Evolutionary conservation across 192 early-diverging fungal genomes (phyloP).

Genomic region (Phycomyces blakesleeanus): DNA sequence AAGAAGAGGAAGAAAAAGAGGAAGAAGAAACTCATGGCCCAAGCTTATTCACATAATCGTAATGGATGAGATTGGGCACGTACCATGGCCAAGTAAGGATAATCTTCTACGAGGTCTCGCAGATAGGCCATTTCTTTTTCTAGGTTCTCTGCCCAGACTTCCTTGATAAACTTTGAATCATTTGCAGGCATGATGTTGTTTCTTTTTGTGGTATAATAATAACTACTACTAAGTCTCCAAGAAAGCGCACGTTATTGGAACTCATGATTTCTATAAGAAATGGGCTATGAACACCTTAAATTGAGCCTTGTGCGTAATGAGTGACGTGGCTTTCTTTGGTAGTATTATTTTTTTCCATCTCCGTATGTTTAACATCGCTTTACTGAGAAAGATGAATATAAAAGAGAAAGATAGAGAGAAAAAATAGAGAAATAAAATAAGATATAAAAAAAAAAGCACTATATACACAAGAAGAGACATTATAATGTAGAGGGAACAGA

Average conservation of each 20-base stretch:
- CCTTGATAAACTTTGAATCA: slow-evolving; percentile 59
- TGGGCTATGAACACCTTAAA: background rate
- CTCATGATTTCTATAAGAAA: background rate
- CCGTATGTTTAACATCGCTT: background rate
- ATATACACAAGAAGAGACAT: too few relatives aligned
- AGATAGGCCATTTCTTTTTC: slow-evolving; percentile 90
- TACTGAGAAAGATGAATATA: background rate
- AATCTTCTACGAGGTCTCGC: slow-evolving; percentile 83
- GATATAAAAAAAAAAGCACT: too few relatives aligned
- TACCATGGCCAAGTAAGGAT: slow-evolving; percentile 97
- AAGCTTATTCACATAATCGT: background rate
- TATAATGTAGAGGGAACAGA: slow-evolving; percentile 1
- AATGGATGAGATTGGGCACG: background rate
- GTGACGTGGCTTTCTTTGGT: slow-evolving; percentile 1
- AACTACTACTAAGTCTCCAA: background rate
- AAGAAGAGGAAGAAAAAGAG: too few relatives aligned
- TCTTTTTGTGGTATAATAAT: background rate
- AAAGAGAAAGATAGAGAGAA: background rate
- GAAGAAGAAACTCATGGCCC: background rate
- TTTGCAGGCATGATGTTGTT: slow-evolving; percentile 20
- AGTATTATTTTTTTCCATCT: background rate
- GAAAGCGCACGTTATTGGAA: background rate
- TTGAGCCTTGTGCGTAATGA: background rate
- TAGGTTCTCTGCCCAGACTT: slow-evolving; percentile 93
- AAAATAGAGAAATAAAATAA: too few relatives aligned